Evolutionary conservation across 805 yeast genomes (phyloP).

Genomic region (Candida michaelii): DNA sequence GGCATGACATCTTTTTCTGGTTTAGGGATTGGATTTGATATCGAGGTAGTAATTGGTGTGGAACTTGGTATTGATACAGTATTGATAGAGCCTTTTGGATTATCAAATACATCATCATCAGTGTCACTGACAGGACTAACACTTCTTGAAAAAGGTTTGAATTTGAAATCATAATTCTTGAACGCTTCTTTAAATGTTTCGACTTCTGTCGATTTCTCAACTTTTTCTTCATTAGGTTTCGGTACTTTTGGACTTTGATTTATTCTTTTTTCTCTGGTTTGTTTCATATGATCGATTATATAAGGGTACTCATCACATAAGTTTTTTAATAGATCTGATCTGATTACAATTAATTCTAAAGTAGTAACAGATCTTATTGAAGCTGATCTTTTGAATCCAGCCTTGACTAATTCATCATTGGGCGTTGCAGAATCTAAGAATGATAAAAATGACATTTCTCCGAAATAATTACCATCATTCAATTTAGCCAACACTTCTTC

Average conservation of each 20-base stretch:
- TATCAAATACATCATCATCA: constrained; percentile 10
- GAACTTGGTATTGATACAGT: background rate
- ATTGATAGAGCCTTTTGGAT: background rate
- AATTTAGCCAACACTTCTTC: constrained; percentile 52
- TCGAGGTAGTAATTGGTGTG: background rate
- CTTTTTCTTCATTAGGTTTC: too few relatives aligned
- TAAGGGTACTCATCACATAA: constrained; percentile 59
- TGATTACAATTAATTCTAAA: constrained; percentile 60
- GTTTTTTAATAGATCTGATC: constrained; percentile 52
- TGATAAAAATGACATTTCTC: constrained; percentile 71
- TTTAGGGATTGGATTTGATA: too few relatives aligned
- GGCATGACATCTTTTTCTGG: background rate
- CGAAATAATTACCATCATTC: constrained; percentile 65
- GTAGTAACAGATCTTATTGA: constrained; percentile 61
- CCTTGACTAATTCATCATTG: constrained; percentile 1
- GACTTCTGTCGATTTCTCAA: background rate
- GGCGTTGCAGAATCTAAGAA: constrained; percentile 27
- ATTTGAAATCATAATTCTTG: constrained; percentile 13
- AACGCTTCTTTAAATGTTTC: constrained; percentile 4
- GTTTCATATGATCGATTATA: constrained; percentile 57
- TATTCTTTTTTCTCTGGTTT: constrained; percentile 56
- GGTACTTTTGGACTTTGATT: background rate
- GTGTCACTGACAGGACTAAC: constrained; percentile 15
- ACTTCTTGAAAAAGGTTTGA: constrained; percentile 16
- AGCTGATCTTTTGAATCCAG: constrained; percentile 47